Conservation (phyloP, 352 stramenopile genomes). For the Globisporangium splendens region DNA sequence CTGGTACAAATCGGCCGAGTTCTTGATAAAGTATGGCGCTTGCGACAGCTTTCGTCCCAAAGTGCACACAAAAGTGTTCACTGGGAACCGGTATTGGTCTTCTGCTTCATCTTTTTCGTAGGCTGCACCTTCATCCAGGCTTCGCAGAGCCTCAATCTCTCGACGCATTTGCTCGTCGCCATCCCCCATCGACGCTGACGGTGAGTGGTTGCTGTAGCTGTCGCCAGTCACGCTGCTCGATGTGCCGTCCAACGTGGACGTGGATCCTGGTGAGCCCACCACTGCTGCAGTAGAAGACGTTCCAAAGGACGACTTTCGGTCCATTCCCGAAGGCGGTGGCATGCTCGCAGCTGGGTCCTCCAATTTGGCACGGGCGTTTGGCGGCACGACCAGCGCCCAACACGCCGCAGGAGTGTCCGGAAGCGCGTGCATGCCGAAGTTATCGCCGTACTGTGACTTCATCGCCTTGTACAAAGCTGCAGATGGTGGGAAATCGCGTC, state of each 20-base stretch:
- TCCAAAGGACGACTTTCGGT: slow-evolving; percentile 4
- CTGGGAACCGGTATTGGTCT: slow-evolving; percentile 61
- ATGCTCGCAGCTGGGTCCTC: slow-evolving; percentile 28
- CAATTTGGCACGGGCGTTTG: slow-evolving; percentile 53
- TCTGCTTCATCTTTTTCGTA: slow-evolving; percentile 36
- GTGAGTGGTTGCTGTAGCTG: slow-evolving; percentile 13
- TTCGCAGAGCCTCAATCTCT: slow-evolving; percentile 15
- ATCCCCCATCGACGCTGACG: slow-evolving; percentile 9
- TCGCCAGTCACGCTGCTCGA: slow-evolving; percentile 18
- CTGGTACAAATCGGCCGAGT: slow-evolving; percentile 81
- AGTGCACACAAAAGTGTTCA: slow-evolving; percentile 86
- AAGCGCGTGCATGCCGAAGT: slow-evolving; percentile 67
- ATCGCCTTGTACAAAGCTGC: slow-evolving; percentile 82
- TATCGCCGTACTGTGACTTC: slow-evolving; percentile 78
- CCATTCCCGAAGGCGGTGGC: slow-evolving; percentile 7
- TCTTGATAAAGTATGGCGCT: slow-evolving; percentile 86
- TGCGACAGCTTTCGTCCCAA: slow-evolving; percentile 79
- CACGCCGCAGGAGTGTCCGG: slow-evolving; percentile 70
- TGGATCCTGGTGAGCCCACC: slow-evolving; percentile 3
- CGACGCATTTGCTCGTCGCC: slow-evolving; percentile 16
- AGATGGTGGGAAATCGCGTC: slow-evolving; percentile 80
- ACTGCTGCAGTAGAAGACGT: slow-evolving; percentile 5
- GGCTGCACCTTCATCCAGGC: slow-evolving; percentile 20
- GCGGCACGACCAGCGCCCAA: slow-evolving; percentile 74
- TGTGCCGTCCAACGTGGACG: slow-evolving; percentile 5